phyloP scores from a whole-genome alignment of 805 yeast genomes.

The Candida michaelii region DNA sequence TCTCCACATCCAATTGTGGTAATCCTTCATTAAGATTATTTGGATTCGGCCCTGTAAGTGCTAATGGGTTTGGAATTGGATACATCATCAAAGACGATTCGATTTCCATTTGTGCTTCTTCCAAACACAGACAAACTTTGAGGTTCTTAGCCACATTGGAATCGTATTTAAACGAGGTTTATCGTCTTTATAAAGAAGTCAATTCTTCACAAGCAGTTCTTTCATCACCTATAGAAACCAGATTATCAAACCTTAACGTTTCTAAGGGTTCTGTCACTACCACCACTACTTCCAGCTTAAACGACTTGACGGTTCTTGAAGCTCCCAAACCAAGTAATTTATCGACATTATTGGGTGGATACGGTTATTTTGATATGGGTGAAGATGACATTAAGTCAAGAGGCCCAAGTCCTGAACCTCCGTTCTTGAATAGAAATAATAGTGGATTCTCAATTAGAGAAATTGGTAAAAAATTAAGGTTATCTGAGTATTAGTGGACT shows the following conservation, averaged over 20 bases:
- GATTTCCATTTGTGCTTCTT: slow-evolving; percentile 52
- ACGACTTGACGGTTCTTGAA: slow-evolving; percentile 7
- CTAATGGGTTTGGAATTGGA: slow-evolving; percentile 60
- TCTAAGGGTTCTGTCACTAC: not conserved
- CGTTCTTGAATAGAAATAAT: slow-evolving; percentile 37
- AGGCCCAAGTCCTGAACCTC: slow-evolving; percentile 60
- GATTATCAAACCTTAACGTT: slow-evolving; percentile 25
- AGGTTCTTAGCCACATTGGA: slow-evolving; percentile 54
- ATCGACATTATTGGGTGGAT: slow-evolving; percentile 51
- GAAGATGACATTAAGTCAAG: slow-evolving; percentile 53
- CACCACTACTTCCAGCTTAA: not conserved
- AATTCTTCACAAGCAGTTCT: slow-evolving; percentile 19
- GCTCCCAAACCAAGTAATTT: slow-evolving; percentile 22
- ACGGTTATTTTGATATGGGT: slow-evolving; percentile 60
- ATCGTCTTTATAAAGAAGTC: slow-evolving; percentile 28
- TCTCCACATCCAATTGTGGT: slow-evolving; percentile 66
- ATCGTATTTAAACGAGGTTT: slow-evolving; percentile 49
- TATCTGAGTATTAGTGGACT: slow-evolving; percentile 53
- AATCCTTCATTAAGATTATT: slow-evolving; percentile 58
- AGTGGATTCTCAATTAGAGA: slow-evolving; percentile 48
- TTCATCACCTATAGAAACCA: slow-evolving; percentile 25
- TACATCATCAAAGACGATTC: slow-evolving; percentile 53
- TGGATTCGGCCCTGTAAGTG: slow-evolving; percentile 60
- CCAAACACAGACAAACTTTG: slow-evolving; percentile 60
- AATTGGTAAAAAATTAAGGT: slow-evolving; percentile 62